A percentile compares a stretch with the other conserved stretches of the same genome.
Conservation (phyloP, 257 asterid genomes). For the Buddleja alternifolia region DNA sequence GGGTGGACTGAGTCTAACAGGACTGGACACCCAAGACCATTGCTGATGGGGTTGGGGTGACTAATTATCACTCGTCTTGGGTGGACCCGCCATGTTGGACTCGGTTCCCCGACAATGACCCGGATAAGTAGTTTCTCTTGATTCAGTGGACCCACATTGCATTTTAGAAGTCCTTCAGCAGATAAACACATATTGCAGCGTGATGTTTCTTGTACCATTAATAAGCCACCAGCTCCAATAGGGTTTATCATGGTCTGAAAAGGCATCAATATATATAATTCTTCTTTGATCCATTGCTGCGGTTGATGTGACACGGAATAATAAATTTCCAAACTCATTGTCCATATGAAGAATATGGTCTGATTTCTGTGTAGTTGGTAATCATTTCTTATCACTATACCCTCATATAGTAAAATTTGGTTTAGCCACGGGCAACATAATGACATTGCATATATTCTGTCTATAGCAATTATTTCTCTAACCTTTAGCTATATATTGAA, state of each 20-base stretch:
- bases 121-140: not conserved
- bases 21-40: no score
- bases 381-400: not conserved
- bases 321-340: not conserved
- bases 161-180: not conserved
- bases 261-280: not conserved
- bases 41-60: no score
- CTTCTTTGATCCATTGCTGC: slow-evolving; percentile 3
- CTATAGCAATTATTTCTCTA: no score
- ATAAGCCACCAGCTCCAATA: not conserved
- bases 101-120: not conserved
- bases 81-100: no score
- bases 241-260: not conserved
- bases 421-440: no score
- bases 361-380: not conserved
- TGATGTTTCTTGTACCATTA: not conserved
- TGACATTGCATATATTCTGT: no score
- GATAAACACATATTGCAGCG: not conserved
- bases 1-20: no score
- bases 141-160: not conserved
- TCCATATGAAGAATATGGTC: slow-evolving; percentile 3
- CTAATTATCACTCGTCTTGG: no score
- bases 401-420: no score
- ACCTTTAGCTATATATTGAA: no score
- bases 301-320: not conserved